These are phyloP conservation scores for Hyaloscypha finlandica DNA, from an alignment of 495 filamentous ascomycete species.

Conservation along the genomic window DNA sequence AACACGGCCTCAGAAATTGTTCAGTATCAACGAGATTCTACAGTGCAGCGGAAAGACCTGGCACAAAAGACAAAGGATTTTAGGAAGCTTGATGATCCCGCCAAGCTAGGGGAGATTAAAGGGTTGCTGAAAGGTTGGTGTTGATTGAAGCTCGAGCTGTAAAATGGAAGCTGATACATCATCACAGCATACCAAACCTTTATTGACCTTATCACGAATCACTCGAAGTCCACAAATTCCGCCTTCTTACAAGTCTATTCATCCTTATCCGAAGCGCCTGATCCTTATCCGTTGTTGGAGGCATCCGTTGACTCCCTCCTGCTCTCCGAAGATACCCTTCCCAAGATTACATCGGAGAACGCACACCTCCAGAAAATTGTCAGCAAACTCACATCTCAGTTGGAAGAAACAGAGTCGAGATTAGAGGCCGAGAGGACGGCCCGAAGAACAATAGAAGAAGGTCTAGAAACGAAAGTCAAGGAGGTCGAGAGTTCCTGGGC, in stretches of 20 bases:
- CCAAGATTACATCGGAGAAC: slow-evolving; percentile 84
- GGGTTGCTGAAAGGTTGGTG: slow-evolving; percentile 76
- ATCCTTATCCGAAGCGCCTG: slow-evolving; percentile 89
- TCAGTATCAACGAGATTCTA: slow-evolving; percentile 83
- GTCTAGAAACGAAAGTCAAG: slow-evolving; percentile 72
- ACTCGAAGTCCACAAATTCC: slow-evolving; percentile 87
- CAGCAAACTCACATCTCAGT: slow-evolving; percentile 79
- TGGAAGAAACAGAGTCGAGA: slow-evolving; percentile 80
- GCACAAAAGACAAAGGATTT: slow-evolving; percentile 99
- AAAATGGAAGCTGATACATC: slow-evolving; percentile 11
- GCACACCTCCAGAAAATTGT: slow-evolving; percentile 80
- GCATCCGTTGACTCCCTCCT: slow-evolving; percentile 93
- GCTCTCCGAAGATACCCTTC: slow-evolving; percentile 84
- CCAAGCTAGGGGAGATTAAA: slow-evolving; percentile 86
- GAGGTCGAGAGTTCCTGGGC: slow-evolving; percentile 90
- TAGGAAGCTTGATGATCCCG: slow-evolving; percentile 87
- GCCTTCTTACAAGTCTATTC: slow-evolving; percentile 92
- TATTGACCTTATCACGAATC: slow-evolving; percentile 93
- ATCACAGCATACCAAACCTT: slow-evolving; percentile 88
- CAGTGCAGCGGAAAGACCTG: slow-evolving; percentile 92
- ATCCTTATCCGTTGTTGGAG: slow-evolving; percentile 95
- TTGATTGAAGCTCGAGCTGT: neutral
- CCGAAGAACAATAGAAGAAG: slow-evolving; percentile 73
- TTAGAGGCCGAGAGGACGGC: slow-evolving; percentile 72
- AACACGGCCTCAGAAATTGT: slow-evolving; percentile 92